Evolutionary conservation across 2,329 filamentous ascomycete species (phyloP).

Genomic region (Colletotrichum coccodes): DNA sequence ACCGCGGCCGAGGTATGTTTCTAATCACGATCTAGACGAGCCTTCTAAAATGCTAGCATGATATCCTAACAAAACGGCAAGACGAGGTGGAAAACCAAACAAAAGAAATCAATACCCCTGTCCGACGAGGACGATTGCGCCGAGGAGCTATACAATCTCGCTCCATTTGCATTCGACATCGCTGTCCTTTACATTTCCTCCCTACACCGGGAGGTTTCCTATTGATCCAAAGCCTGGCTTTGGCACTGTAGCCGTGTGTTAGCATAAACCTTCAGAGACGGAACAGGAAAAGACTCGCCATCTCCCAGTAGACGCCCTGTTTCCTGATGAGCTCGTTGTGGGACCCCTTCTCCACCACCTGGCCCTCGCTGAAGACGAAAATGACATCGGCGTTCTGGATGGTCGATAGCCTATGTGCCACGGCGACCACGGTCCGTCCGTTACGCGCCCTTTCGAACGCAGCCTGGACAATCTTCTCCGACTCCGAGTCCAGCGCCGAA

Average conservation of each 20-base stretch:
- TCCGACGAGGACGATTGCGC: not conserved
- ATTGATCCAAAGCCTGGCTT: conserved; percentile 34
- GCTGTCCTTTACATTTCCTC: not conserved
- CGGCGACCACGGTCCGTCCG: conserved; percentile 48
- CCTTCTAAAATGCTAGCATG: conserved; percentile 1
- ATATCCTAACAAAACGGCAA: not conserved
- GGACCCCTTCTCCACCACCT: conserved; percentile 51
- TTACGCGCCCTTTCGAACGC: conserved; percentile 40
- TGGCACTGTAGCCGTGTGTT: conserved; percentile 27
- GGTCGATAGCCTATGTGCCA: conserved; percentile 54
- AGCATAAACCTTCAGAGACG: not conserved
- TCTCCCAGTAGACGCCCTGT: conserved; percentile 33
- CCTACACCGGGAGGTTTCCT: not conserved
- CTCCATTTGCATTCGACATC: not conserved
- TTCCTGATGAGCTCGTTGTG: conserved; percentile 40
- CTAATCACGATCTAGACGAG: not conserved
- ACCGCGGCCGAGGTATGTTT: not conserved
- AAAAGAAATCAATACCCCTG: not conserved
- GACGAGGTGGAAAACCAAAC: not conserved
- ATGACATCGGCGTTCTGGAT: conserved; percentile 56
- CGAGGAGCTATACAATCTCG: not conserved
- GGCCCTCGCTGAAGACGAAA: conserved; percentile 54
- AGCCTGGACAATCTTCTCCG: conserved; percentile 62
- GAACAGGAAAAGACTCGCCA: conserved; percentile 14
- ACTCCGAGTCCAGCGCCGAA: conserved; percentile 63